phyloP scores from a whole-genome alignment of 2,329 filamentous ascomycete genomes.

The Apiospora phragmitis region DNA sequence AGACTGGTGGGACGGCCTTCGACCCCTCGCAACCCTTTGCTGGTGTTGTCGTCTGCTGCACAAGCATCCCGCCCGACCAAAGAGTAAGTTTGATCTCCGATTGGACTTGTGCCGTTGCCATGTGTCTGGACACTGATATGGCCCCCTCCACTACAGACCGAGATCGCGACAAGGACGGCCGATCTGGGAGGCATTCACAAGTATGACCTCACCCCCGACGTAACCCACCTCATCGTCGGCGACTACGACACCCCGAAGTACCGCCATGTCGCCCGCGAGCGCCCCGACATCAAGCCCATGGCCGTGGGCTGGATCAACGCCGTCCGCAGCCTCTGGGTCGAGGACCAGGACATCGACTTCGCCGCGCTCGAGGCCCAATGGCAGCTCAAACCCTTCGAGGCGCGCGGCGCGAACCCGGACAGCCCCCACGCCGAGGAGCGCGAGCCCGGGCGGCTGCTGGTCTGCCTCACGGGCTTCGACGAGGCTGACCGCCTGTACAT shows the following conservation, averaged over 20 bases:
- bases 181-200: constrained; percentile 88
- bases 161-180: constrained; percentile 63
- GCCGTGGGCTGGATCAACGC: constrained; percentile 82
- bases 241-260: constrained; percentile 91
- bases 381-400: constrained; percentile 64
- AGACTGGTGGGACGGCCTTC: constrained; percentile 17
- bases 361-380: constrained; percentile 66
- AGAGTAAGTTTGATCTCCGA: constrained; percentile 56
- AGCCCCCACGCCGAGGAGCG: constrained; percentile 26
- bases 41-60: constrained; percentile 67
- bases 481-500: constrained; percentile 48
- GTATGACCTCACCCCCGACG: constrained; percentile 91
- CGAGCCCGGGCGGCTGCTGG: constrained; percentile 44
- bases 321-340: constrained; percentile 77
- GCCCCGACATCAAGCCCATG: constrained; percentile 83
- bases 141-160: constrained; percentile 36
- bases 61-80: constrained; percentile 76
- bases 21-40: constrained; percentile 7
- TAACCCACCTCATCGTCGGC: constrained; percentile 92
- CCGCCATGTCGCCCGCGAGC: constrained; percentile 86
- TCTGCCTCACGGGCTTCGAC: constrained; percentile 60
- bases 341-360: constrained; percentile 75
- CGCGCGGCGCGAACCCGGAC: constrained; percentile 43
- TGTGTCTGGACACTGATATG: neutral
- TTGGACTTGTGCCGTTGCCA: neutral